Base-by-base conservation (phyloP, 2,329 filamentous ascomycete genomes). In the Sporothrix dimorphospora region DNA sequence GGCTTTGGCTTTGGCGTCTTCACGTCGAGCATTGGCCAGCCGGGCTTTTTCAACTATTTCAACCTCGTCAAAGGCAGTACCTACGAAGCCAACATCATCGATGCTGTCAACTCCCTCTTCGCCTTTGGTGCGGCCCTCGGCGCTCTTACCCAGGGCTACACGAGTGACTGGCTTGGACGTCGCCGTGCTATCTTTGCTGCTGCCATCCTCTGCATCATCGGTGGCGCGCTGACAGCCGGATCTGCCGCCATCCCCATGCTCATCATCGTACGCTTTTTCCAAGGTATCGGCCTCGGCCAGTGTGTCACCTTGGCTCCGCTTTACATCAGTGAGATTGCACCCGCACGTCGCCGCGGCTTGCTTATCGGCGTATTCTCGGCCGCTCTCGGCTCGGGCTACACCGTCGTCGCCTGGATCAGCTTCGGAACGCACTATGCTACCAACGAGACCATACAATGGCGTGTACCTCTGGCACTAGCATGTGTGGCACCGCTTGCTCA, bases 381-480 rank as follows among this genome's bases (percentile, higher is more conserved):
- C 12, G 71, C 73, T 4, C 69, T 74, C 27, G 72, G 71, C 59
- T 71, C 71, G 7, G 71, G 73, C 53, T 72, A 70, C 42, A 66
- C 71, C 3, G 69, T 74, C 34, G 71, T 72, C 7, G 73, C 73
- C 38, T 70, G 72, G 47, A 59, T 74, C 69, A 73, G 71, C 51
- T 69, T 72, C 30, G 73, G 71, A 12, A 73, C 71, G 42, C 19
- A 69, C 21, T 72, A 49, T 47, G 61, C 69, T 4, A 45, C 63
- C n/a, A 57, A 71, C 63, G 30, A 53, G 21, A 71, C 61, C 5
- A 49, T 71, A 49, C 63, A 67, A 21, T 84, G 82, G 82, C 76
- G 81, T 19, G 82, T 83, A 68, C 82, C 82, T 0, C 77, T 85
- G 5, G 82, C 83, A 0, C 80, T 85, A 67, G 83, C 84, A 74